These are phyloP conservation scores for Ustilago lituana DNA, from an alignment of 1,284 basidiomycete genomes.

Conservation along the genomic window DNA sequence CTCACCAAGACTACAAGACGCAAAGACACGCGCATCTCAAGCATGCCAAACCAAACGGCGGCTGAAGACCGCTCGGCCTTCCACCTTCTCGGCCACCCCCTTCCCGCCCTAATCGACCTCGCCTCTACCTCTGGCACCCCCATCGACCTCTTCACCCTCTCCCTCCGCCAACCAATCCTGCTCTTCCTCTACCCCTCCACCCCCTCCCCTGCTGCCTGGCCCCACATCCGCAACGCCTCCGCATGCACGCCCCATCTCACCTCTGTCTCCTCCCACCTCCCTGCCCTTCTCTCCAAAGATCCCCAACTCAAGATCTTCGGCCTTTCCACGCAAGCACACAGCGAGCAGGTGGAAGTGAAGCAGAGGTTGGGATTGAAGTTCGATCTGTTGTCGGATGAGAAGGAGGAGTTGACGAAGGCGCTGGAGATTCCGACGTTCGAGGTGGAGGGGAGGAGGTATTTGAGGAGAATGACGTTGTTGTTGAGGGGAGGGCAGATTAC, in stretches of 20 bases:
- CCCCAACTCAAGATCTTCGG: conserved; percentile 53
- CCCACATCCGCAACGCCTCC: conserved; percentile 25
- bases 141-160: conserved; percentile 61
- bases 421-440: conserved; percentile 51
- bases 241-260: conserved; percentile 47
- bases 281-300: conserved; percentile 27
- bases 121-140: conserved; percentile 39
- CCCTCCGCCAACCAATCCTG: conserved; percentile 53
- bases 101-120: conserved; percentile 57
- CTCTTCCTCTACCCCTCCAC: conserved; percentile 53
- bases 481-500: conserved; percentile 57
- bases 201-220: conserved; percentile 24
- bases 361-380: conserved; percentile 26
- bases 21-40: not conserved
- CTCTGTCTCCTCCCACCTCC: conserved; percentile 29
- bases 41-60: not conserved
- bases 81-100: conserved; percentile 62
- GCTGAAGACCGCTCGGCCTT: conserved; percentile 44
- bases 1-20: too few relatives aligned
- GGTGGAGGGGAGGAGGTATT: conserved; percentile 19
- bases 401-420: conserved; percentile 17
- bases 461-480: conserved; percentile 54
- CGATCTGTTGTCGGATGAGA: conserved; percentile 43
- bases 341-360: conserved; percentile 34
- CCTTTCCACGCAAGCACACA: conserved; percentile 42